Evolutionary conservation across 2,329 filamentous ascomycete genomes (phyloP).

Genomic region (Verruconis gallopava): DNA sequence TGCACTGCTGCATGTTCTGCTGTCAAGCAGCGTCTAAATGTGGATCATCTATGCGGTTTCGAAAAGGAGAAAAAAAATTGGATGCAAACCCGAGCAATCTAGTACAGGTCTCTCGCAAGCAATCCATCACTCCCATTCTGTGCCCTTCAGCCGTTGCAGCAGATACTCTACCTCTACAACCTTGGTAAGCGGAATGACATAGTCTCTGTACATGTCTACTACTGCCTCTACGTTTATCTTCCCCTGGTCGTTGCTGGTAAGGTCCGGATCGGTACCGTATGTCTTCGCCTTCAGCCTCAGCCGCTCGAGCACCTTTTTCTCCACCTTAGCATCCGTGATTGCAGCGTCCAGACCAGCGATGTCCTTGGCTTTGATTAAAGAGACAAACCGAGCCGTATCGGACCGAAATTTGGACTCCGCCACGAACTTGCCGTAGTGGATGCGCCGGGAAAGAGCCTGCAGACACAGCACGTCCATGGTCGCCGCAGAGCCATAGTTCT

Average conservation of each 20-base stretch:
- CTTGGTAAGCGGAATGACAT: slow-evolving; percentile 96
- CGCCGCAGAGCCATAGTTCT: slow-evolving; percentile 90
- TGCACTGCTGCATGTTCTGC: too few species aligned
- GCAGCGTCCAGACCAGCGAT: slow-evolving; percentile 70
- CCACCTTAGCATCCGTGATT: slow-evolving; percentile 81
- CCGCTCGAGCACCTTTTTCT: slow-evolving; percentile 81
- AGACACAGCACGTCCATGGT: slow-evolving; percentile 83
- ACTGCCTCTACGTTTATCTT: slow-evolving; percentile 93
- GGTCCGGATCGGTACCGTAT: slow-evolving; percentile 80
- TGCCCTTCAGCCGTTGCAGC: slow-evolving; percentile 70
- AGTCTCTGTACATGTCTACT: slow-evolving; percentile 77
- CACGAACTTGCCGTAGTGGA: slow-evolving; percentile 98
- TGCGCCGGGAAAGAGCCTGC: slow-evolving; percentile 77
- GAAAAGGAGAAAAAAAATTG: too few species aligned
- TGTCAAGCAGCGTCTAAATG: too few species aligned
- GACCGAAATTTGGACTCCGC: slow-evolving; percentile 89
- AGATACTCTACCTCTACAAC: slow-evolving; percentile 96
- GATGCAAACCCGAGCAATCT: too few species aligned
- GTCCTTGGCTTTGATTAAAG: slow-evolving; percentile 70
- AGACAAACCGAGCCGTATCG: slow-evolving; percentile 67
- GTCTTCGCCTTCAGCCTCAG: slow-evolving; percentile 80
- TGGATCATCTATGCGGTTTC: too few species aligned
- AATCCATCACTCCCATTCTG: slow-evolving; percentile 30
- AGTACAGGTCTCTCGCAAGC: too few species aligned
- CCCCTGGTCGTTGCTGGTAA: slow-evolving; percentile 40